phyloP scores from a whole-genome alignment of 2,329 filamentous ascomycete species.

The Colletotrichum sp. region DNA sequence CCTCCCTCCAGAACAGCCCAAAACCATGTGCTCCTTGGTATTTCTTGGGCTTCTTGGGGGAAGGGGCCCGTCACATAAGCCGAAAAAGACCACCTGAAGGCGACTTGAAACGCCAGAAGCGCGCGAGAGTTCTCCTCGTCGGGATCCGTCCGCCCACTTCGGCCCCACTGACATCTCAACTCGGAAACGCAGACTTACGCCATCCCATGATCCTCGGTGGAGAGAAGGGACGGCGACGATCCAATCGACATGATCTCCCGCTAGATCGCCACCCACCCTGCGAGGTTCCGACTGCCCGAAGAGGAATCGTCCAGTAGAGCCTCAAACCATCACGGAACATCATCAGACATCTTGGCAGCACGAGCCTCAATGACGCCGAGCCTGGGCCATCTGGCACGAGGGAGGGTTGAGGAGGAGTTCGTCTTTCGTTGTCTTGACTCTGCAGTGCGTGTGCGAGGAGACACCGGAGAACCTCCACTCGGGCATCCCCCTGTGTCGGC shows the following conservation, averaged over 20 bases:
- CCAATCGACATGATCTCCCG: constrained; percentile 19
- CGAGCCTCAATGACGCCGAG: not conserved
- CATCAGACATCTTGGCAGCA: constrained; percentile 16
- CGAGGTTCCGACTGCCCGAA: not conserved
- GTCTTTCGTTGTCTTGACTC: not conserved
- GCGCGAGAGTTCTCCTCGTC: not conserved
- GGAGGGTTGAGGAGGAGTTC: not conserved
- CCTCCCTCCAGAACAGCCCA: not conserved
- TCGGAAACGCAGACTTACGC: constrained; percentile 18
- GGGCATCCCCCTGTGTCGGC: not conserved
- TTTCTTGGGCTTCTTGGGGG: not conserved
- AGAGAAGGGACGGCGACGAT: constrained; percentile 4
- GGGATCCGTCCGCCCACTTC: constrained; percentile 11
- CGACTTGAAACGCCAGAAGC: constrained; percentile 14
- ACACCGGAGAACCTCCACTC: not conserved
- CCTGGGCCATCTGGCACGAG: not conserved
- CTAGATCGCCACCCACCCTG: constrained; percentile 11
- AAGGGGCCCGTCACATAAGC: not conserved
- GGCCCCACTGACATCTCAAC: constrained; percentile 6
- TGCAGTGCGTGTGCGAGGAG: not conserved
- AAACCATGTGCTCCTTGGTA: not conserved
- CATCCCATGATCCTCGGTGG: constrained; percentile 12
- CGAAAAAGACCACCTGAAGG: not conserved
- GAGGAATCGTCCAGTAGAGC: constrained; percentile 12
- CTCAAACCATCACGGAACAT: constrained; percentile 22